A percentile compares a stretch with the other conserved stretches of the same genome.
phyloP scores from a whole-genome alignment of 75 land plant species.

The Ceratopteris richardii region DNA sequence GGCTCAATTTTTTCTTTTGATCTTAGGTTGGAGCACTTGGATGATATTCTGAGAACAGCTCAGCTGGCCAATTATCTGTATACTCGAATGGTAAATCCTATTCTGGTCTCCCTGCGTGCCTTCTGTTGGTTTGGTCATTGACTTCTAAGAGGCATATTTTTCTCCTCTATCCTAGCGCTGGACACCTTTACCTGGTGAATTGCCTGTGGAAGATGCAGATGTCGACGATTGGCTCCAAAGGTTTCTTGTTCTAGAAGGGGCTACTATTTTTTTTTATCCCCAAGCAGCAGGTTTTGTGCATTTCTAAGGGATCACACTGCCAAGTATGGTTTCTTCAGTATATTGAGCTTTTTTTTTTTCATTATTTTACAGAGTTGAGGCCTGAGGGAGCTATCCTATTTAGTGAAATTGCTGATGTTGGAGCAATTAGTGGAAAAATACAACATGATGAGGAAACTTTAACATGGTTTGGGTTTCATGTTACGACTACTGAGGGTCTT shows the following conservation, averaged over 20 bases:
- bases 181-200: slow-evolving; percentile 87
- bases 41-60: slow-evolving; percentile 72
- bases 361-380: slow-evolving; percentile 57
- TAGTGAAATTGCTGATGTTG: slow-evolving; percentile 70
- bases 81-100: slow-evolving; percentile 59
- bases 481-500: slow-evolving; percentile 73
- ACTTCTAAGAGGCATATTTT: background rate
- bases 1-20: background rate
- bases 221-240: slow-evolving; percentile 97
- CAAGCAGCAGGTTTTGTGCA: slow-evolving; percentile 53
- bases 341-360: background rate
- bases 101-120: background rate
- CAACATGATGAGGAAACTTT: slow-evolving; percentile 33
- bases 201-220: slow-evolving; percentile 77
- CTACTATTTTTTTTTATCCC: slow-evolving; percentile 64
- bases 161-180: slow-evolving; percentile 51
- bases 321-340: background rate
- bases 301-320: background rate
- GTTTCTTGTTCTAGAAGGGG: slow-evolving; percentile 80
- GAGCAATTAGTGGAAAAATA: slow-evolving; percentile 37
- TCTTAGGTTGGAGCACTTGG: slow-evolving; percentile 78
- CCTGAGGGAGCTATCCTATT: slow-evolving; percentile 78
- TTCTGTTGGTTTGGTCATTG: background rate
- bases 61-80: slow-evolving; percentile 75
- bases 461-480: slow-evolving; percentile 51